Evolutionary conservation across 306 rosid genomes (phyloP), one percentile per base, ranked within the genome.

Genomic region (Abrus pulchellus): DNA sequence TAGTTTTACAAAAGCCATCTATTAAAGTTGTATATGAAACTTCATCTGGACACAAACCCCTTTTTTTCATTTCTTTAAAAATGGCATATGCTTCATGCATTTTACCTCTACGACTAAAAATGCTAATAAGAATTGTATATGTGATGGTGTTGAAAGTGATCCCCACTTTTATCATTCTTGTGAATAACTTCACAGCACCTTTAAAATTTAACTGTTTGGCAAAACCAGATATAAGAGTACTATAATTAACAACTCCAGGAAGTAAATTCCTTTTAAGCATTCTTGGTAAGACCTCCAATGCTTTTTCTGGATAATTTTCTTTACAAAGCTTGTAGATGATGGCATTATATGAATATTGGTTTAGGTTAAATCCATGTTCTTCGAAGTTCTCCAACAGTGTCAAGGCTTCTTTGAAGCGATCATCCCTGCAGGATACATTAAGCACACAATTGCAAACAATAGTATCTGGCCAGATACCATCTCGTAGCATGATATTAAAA

Each of bases 251-350:
- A 83, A 61, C 90, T 80, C 69, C 86, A 0, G 91, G 93, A 83
- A 76, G 73, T 61, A 86, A 76, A 81, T 87, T 89, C 79, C 73
- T 79, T 89, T 91, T 91, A 7, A 91, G 81, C 96, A 91, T 91
- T 71, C 74, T 60, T 30, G 93, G 96, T 68, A 91, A 72, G 66
- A 91, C 75, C 78, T 86, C 89, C 89, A 83, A 88, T 30, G 88
- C 88, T 64, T 71, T 85, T 59, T 89, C 78, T 57, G 85, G 66
- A 74, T 73, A 75, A 68, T 86, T 43, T 81, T 78, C 88, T 78
- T 80, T 82, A 76, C 92, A 91, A 67, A 91, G 84, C 80, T 40
- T 74, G 36, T 73, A 48, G 76, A 91, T 83, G 74, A 89, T 47
- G 41, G 87, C 80, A 81, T 86, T 83, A 82, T 83, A 89, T 63